Base-by-base conservation (phyloP, 768 basidiomycete genomes). In the Suillus bovinus region DNA sequence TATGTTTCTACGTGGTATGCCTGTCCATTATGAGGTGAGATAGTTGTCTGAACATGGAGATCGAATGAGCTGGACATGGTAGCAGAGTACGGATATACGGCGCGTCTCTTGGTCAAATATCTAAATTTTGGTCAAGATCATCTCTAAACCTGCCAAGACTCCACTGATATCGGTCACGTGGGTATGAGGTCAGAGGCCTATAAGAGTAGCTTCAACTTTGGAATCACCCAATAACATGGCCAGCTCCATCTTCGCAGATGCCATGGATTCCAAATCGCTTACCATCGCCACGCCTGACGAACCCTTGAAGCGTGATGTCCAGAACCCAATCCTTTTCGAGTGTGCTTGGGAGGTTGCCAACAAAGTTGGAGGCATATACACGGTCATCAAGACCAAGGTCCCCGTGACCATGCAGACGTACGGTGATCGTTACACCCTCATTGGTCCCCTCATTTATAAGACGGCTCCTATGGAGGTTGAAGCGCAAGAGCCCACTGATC, bases 391-490 rank as follows among this genome's bases (percentile, higher is more conserved):
- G 80, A 99, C 97, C 57, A 99, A 99, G 74, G 95, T 97, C 61
- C 97, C 97, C 60, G 94, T 99, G 79, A 99, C 97, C 68, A 91
- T 96, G 72, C 87, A 88, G 61, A 97, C 99, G 77, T 99, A 90
- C 78, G 95, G 93, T 71, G 92, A 94, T 78, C 84, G 96, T 71
- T 97, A 96, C 80, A 92, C 89, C 68, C 88, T 99, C 74, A 93
- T 99, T 70, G 97, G 97, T 36, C 97, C 97, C n/a, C 86, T 99
- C 65, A 91, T 89, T 56, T 96, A 99, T 88, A 99, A 99, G 81
- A 89, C 93, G 1, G 96, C 96, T 0, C 96, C 96, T 53, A 95
- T 99, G 94, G 97, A 99, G 78, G 97, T 99, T 70, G 97, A 99
- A 76, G 82, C 90, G 7, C 86, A 93, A 72, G 96, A 97, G 63